Evolutionary conservation across 331 rosid species (phyloP).

Genomic region (Cydonia oblonga): DNA sequence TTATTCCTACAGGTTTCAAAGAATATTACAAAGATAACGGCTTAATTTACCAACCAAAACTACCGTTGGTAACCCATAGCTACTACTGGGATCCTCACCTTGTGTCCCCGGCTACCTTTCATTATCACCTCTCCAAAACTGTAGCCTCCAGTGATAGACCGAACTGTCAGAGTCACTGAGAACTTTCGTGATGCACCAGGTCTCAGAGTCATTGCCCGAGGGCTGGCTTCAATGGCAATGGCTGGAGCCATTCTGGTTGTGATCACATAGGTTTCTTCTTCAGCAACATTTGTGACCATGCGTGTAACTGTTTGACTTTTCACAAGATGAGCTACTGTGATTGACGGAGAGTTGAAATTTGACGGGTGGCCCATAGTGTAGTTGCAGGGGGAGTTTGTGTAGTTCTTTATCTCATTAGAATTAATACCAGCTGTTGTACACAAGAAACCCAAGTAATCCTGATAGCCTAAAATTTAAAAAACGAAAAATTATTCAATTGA

Average conservation of each 20-base stretch:
- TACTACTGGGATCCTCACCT: slow-evolving; percentile 87
- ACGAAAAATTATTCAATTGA: too few species aligned
- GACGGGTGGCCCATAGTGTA: slow-evolving; percentile 62
- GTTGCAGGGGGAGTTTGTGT: slow-evolving; percentile 73
- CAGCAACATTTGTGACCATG: slow-evolving; percentile 72
- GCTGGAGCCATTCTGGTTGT: slow-evolving; percentile 85
- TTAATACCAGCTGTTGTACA: slow-evolving; percentile 82
- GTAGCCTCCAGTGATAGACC: slow-evolving; percentile 58
- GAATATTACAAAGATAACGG: slow-evolving; percentile 68
- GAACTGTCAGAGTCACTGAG: slow-evolving; percentile 52
- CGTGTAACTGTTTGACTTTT: slow-evolving; percentile 59
- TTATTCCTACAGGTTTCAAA: slow-evolving; percentile 89
- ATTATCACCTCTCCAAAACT: slow-evolving; percentile 80
- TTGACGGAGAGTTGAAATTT: slow-evolving; percentile 82
- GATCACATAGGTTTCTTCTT: slow-evolving; percentile 75
- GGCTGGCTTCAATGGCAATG: slow-evolving; percentile 67
- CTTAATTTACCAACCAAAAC: slow-evolving; percentile 20
- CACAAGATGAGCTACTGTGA: slow-evolving; percentile 82
- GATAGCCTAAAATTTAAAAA: slow-evolving; percentile 46
- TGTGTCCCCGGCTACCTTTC: slow-evolving; percentile 95
- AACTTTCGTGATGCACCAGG: slow-evolving; percentile 61
- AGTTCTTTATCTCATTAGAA: slow-evolving; percentile 60
- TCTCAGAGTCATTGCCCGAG: slow-evolving; percentile 73
- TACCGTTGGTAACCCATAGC: slow-evolving; percentile 78
- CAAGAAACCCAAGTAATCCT: slow-evolving; percentile 88